phyloP scores from a whole-genome alignment of 148 eudicot species.

The Chenopodium suecicum region DNA sequence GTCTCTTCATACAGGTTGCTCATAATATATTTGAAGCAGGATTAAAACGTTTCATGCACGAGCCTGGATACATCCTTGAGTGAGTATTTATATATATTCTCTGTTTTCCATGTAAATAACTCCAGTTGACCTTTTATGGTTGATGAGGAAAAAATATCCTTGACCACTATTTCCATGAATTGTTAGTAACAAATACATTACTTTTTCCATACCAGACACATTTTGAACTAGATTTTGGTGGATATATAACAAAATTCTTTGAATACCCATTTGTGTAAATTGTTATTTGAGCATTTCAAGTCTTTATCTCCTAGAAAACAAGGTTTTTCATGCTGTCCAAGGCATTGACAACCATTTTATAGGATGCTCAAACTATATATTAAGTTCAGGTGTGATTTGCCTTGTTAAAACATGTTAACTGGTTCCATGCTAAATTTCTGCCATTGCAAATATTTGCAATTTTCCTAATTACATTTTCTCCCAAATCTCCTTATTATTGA shows the following conservation, averaged over 20 bases:
- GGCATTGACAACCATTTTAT: too few relatives aligned
- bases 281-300: too few relatives aligned
- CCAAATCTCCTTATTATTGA: too few relatives aligned
- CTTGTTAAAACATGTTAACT: not conserved
- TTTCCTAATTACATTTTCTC: too few relatives aligned
- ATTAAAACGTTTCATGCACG: constrained; percentile 91
- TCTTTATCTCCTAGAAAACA: too few relatives aligned
- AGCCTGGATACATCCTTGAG: constrained; percentile 97
- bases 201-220: not conserved
- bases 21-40: constrained; percentile 98
- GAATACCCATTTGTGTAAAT: too few relatives aligned
- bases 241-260: not conserved
- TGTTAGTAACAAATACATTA: not conserved
- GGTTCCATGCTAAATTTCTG: too few relatives aligned
- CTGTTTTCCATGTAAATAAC: too few relatives aligned
- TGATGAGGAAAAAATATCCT: not conserved
- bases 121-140: not conserved
- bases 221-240: not conserved
- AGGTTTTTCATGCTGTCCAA: too few relatives aligned
- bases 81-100: constrained; percentile 37
- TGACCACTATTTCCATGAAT: not conserved
- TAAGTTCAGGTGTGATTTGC: not conserved
- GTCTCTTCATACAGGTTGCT: constrained; percentile 63
- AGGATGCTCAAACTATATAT: too few relatives aligned
- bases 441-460: too few relatives aligned